Percentiles rank a stretch among this genome's conserved stretches.
Evolutionary conservation across 352 stramenopile species (phyloP).

Genomic region (Lagenidium giganteum): DNA sequence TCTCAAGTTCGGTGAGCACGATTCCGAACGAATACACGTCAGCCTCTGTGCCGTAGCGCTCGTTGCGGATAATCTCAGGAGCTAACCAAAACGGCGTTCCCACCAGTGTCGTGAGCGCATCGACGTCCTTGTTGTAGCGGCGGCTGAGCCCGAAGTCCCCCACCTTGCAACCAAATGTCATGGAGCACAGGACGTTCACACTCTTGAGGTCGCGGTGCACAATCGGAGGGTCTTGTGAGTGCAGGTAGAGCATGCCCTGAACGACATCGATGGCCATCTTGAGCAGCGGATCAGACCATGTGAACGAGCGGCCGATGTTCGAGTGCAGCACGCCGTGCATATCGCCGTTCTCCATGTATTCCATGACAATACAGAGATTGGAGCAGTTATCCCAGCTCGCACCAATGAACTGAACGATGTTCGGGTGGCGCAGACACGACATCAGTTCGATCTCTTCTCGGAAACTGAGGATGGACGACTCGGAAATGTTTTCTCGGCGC

Average conservation of each 20-base stretch:
- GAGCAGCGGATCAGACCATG: conserved; percentile 78
- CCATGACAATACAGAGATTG: conserved; percentile 88
- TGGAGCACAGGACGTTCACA: conserved; percentile 86
- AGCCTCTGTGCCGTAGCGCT: conserved; percentile 70
- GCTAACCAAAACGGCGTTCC: conserved; percentile 86
- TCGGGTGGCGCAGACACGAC: conserved; percentile 79
- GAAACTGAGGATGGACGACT: conserved; percentile 65
- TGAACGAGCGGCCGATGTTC: conserved; percentile 71
- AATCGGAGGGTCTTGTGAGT: conserved; percentile 78
- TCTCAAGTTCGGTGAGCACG: conserved; percentile 84
- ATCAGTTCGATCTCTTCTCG: conserved; percentile 86
- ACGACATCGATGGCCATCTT: conserved; percentile 86
- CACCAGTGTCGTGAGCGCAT: conserved; percentile 80
- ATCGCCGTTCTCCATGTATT: conserved; percentile 87
- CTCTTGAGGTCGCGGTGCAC: conserved; percentile 87
- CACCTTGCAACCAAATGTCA: conserved; percentile 86
- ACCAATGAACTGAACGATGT: conserved; percentile 88
- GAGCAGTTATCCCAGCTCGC: conserved; percentile 86
- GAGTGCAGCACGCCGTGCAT: conserved; percentile 85
- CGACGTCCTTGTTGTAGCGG: conserved; percentile 75
- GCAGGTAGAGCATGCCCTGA: conserved; percentile 85
- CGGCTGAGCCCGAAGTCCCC: conserved; percentile 84
- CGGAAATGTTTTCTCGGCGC: conserved; percentile 77
- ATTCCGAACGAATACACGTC: conserved; percentile 90
- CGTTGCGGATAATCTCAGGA: conserved; percentile 84